These are phyloP conservation scores for Trichoderma erinaceum DNA, from an alignment of 495 filamentous ascomycete genomes.

Conservation along the genomic window DNA sequence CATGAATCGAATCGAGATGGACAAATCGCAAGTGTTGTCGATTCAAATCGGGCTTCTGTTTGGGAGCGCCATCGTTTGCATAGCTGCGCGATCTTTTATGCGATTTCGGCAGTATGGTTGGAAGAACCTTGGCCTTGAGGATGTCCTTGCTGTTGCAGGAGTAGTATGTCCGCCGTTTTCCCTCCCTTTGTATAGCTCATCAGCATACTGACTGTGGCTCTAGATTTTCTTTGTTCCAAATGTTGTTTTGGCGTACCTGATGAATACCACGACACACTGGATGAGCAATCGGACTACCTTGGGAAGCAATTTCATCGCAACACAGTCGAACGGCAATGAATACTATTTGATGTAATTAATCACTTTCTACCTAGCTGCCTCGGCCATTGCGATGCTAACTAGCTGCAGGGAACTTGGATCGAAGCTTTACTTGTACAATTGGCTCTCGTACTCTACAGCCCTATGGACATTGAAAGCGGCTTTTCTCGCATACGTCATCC, in stretches of 20 bases:
- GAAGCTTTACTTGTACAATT: background rate
- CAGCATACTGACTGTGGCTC: background rate
- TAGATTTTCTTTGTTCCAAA: background rate
- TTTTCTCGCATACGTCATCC: background rate
- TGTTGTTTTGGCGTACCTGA: background rate
- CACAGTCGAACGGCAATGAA: background rate
- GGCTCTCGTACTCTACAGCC: background rate
- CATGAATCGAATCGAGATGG: background rate
- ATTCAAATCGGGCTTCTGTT: background rate
- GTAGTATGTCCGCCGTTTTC: background rate
- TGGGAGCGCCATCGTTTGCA: background rate
- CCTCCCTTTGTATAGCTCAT: background rate
- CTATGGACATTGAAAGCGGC: background rate
- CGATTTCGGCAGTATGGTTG: background rate
- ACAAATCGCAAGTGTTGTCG: background rate
- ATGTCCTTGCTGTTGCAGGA: background rate
- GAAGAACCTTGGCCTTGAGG: background rate
- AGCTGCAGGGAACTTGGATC: background rate
- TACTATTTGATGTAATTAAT: background rate
- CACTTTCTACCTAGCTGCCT: background rate
- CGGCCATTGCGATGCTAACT: background rate
- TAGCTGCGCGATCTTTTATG: background rate
- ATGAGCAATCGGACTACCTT: background rate
- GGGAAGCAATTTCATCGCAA: background rate
- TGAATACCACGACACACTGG: background rate